Evolutionary conservation across 768 basidiomycete genomes (phyloP).

Genomic region (Kwoniella sp.): DNA sequence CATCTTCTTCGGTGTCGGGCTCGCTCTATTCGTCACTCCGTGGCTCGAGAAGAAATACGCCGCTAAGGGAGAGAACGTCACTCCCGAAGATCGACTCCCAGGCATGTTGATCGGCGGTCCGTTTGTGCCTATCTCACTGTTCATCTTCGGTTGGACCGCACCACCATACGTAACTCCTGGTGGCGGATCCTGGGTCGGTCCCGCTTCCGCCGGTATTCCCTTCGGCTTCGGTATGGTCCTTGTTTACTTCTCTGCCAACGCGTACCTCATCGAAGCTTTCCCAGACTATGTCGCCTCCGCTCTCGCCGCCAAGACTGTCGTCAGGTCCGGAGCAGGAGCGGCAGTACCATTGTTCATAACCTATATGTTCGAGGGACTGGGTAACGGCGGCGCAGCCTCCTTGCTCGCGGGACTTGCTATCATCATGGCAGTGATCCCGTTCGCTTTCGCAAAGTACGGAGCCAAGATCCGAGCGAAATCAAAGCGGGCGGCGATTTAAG

Average conservation of each 20-base stretch:
- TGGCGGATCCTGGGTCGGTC: slow-evolving; percentile 38
- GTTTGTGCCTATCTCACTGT: slow-evolving; percentile 49
- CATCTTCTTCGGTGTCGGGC: slow-evolving; percentile 40
- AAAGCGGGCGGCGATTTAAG: slow-evolving; percentile 35
- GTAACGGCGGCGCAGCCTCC: slow-evolving; percentile 28
- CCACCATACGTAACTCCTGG: slow-evolving; percentile 28
- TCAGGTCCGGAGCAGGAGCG: slow-evolving; percentile 47
- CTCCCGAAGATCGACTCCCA: slow-evolving; percentile 48
- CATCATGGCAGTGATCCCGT: slow-evolving; percentile 43
- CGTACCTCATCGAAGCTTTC: slow-evolving; percentile 52
- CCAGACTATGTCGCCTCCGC: slow-evolving; percentile 50
- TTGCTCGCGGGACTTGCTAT: slow-evolving; percentile 30
- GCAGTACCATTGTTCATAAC: slow-evolving; percentile 40
- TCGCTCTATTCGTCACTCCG: slow-evolving; percentile 39
- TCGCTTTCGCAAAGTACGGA: slow-evolving; percentile 38
- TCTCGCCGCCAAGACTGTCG: slow-evolving; percentile 52
- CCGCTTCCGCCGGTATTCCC: slow-evolving; percentile 38
- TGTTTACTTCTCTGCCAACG: slow-evolving; percentile 46
- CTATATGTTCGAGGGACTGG: slow-evolving; percentile 26
- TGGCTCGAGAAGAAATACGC: slow-evolving; percentile 27
- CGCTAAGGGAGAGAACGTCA: slow-evolving; percentile 25
- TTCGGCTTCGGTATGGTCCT: slow-evolving; percentile 53
- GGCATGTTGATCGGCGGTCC: slow-evolving; percentile 32
- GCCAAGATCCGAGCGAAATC: slow-evolving; percentile 36
- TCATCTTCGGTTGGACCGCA: slow-evolving; percentile 51